Base-by-base conservation (phyloP, 1,284 basidiomycete species). In the Pyrrhoderma lamaoense region DNA sequence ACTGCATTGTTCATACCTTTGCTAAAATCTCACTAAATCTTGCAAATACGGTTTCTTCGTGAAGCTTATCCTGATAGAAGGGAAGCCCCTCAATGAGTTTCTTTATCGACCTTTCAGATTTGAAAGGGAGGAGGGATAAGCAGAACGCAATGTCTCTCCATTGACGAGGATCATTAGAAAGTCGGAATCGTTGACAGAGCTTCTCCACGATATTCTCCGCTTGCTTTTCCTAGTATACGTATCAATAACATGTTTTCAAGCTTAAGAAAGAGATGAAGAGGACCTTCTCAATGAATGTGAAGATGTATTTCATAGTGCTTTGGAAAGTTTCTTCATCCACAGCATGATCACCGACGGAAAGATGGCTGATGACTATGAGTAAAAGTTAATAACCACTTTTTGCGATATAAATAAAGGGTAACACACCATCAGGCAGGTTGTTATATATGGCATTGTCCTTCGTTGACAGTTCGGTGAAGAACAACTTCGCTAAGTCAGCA, bases 401-500 rank as follows among this genome's bases (percentile, higher is more conserved):
- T 23, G 54, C 42, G 23, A 40, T 3, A 42, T 39, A 45, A 8
- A n/a, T n/a, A n/a, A 16, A 19, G 48, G 11, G 13, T 35, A 18
- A 63, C 76, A 42, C 59, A 84, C 84, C 80, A 70, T 96, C 93
- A 0, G 94, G 95, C 61, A 99, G 68, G 66, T 98, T 98, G 71
- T 99, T 99, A 70, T 98, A 99, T 55, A 99, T 94, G 9, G 93
- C 95, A 64, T 98, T 98, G 63, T 99, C 95, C 71, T 99, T 99
- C n/a, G 83, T 94, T 34, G 92, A 89, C 36, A 99, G 71, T 64
- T 99, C 93, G 21, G 82, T 86, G 74, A 99, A 99, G 81, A 99
- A 99, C 50, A 99, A 67, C 67, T 94, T 96, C 37, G 96, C 94
- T 16, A 99, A 76, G 62, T 98, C 93, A 13, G 87, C 82, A 55